phyloP scores from a whole-genome alignment of 176 grass and related monocot genomes.

The Bothriochloa decipiens region DNA sequence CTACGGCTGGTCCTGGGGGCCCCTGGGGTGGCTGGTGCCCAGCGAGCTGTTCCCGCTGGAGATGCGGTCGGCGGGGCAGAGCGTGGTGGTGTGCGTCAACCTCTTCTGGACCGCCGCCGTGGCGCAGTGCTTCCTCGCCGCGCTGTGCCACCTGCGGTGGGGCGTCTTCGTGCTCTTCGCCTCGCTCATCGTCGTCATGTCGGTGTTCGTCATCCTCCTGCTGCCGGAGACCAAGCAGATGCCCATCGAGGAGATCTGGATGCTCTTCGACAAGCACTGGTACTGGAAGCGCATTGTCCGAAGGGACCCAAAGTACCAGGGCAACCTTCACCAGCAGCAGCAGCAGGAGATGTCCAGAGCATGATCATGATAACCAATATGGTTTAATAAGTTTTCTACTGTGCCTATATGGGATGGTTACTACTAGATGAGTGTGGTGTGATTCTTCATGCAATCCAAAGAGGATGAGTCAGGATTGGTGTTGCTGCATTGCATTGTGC shows the following conservation, averaged over 20 bases:
- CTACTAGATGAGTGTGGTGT: no score
- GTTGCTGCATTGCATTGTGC: background rate
- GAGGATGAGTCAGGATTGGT: no score
- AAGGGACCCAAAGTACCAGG: slow-evolving; percentile 54
- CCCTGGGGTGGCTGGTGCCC: slow-evolving; percentile 91
- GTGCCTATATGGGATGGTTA: no score
- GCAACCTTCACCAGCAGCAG: slow-evolving; percentile 2
- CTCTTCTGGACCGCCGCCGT: slow-evolving; percentile 96
- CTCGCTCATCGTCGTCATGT: slow-evolving; percentile 80
- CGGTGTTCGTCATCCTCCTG: slow-evolving; percentile 75
- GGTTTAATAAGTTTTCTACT: no score
- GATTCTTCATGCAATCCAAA: no score
- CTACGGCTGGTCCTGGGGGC: slow-evolving; percentile 96
- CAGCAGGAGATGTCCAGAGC: background rate
- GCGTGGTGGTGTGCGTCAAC: slow-evolving; percentile 97
- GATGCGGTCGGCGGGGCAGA: slow-evolving; percentile 91
- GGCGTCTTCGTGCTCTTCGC: slow-evolving; percentile 94
- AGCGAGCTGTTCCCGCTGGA: slow-evolving; percentile 96
- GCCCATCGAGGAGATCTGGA: slow-evolving; percentile 94
- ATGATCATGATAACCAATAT: no score
- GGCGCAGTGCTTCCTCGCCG: slow-evolving; percentile 96
- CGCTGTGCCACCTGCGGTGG: slow-evolving; percentile 84
- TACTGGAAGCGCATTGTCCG: slow-evolving; percentile 86
- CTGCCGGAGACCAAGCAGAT: slow-evolving; percentile 98
- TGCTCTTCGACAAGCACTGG: slow-evolving; percentile 92